These are phyloP conservation scores for Melastoma malabathricum DNA, from an alignment of 345 rosid species.

Conservation along the genomic window DNA sequence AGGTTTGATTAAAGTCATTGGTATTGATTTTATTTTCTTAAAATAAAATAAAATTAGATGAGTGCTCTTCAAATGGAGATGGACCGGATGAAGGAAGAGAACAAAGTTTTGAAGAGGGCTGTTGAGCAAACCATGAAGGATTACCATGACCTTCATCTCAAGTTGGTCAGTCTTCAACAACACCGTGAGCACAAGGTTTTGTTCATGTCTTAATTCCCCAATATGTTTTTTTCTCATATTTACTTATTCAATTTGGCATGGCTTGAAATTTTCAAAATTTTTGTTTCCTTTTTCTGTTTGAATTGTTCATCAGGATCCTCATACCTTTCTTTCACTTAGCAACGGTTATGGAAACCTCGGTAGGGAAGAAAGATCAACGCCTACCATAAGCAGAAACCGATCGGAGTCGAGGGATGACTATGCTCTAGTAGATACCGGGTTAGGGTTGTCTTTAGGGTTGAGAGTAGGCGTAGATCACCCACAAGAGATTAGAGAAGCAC, in stretches of 20 bases:
- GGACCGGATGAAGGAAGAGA: slow-evolving; percentile 47
- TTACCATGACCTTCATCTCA: slow-evolving; percentile 36
- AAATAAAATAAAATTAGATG: slow-evolving; percentile 14
- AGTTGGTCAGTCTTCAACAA: slow-evolving; percentile 29
- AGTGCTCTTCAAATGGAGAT: slow-evolving; percentile 36
- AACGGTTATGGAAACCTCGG: slow-evolving; percentile 4
- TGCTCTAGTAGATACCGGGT: slow-evolving; percentile 9
- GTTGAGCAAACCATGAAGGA: slow-evolving; percentile 54
- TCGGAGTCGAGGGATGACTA: slow-evolving; percentile 1
- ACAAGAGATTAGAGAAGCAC: slow-evolving; percentile 2
- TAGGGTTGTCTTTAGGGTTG: slow-evolving; percentile 41
- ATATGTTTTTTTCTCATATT: too few relatives aligned
- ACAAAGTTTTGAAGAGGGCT: slow-evolving; percentile 29
- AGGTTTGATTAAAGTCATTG: too few relatives aligned
- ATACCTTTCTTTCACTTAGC: slow-evolving; percentile 19
- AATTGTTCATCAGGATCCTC: neutral
- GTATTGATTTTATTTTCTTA: neutral
- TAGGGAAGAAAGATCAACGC: slow-evolving; percentile 10
- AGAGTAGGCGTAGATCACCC: slow-evolving; percentile 4
- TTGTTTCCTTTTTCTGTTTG: neutral
- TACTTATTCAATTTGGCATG: too few relatives aligned
- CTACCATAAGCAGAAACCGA: neutral
- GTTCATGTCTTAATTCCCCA: neutral
- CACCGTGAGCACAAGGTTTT: slow-evolving; percentile 17
- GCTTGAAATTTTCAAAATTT: neutral